Conservation (phyloP, 1,284 basidiomycete genomes). For the Apiotrichum mycotoxinovorans region DNA sequence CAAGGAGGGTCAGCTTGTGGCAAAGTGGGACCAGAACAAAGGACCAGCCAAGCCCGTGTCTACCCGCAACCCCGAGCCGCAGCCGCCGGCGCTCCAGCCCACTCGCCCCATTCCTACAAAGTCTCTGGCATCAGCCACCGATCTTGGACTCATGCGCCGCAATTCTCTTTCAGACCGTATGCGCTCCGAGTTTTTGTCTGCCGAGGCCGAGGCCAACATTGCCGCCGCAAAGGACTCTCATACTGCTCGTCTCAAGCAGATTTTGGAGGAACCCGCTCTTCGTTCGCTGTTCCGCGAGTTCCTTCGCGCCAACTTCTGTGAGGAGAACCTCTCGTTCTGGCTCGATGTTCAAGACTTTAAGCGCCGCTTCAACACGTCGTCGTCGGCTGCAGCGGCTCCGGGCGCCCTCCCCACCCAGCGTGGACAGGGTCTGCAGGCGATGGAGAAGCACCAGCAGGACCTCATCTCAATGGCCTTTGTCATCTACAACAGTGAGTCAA, state of each 20-base stretch:
- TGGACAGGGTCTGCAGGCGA: slow-evolving; percentile 68
- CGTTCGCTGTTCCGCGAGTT: slow-evolving; percentile 91
- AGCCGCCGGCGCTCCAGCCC: background rate
- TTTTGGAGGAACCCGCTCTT: slow-evolving; percentile 87
- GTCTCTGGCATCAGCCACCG: slow-evolving; percentile 46
- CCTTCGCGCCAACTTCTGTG: slow-evolving; percentile 89
- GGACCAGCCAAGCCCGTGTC: slow-evolving; percentile 18
- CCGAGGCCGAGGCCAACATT: slow-evolving; percentile 5
- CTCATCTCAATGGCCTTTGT: slow-evolving; percentile 90
- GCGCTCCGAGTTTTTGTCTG: slow-evolving; percentile 45
- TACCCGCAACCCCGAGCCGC: background rate
- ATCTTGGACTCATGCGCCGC: slow-evolving; percentile 69
- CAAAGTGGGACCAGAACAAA: slow-evolving; percentile 65
- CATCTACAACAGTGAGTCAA: slow-evolving; percentile 58
- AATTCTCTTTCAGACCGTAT: slow-evolving; percentile 73
- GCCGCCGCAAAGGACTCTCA: slow-evolving; percentile 68
- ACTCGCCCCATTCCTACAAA: slow-evolving; percentile 16
- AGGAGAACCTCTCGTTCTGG: slow-evolving; percentile 97
- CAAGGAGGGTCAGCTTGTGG: slow-evolving; percentile 78
- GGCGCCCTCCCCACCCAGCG: slow-evolving; percentile 52
- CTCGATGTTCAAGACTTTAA: slow-evolving; percentile 96
- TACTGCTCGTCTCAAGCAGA: slow-evolving; percentile 83
- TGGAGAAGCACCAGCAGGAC: slow-evolving; percentile 96
- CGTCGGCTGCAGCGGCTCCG: slow-evolving; percentile 71
- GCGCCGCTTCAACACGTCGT: slow-evolving; percentile 90